A percentile compares a stretch with the other conserved stretches of the same genome.
phyloP scores from a whole-genome alignment of 2,329 filamentous ascomycete species.

The Lasiodiplodia sp. region DNA sequence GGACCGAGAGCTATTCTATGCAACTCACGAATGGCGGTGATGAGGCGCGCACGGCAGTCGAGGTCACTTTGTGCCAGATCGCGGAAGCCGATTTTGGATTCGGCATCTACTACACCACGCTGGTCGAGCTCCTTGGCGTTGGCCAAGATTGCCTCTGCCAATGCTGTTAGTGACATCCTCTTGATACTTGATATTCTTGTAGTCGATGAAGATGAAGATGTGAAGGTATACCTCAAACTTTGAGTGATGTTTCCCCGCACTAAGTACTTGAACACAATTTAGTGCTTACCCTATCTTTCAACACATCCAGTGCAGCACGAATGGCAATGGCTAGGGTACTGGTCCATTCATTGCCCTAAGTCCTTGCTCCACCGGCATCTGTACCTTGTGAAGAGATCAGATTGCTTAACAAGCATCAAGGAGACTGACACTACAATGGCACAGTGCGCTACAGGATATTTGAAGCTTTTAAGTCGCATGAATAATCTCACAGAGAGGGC shows the following conservation, averaged over 20 bases:
- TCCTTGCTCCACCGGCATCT: no score
- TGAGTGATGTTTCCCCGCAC: background rate
- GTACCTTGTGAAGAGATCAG: no score
- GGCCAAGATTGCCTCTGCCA: background rate
- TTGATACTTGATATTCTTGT: background rate
- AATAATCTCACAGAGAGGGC: no score
- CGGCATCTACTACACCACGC: background rate
- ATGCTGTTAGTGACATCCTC: background rate
- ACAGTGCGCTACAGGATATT: no score
- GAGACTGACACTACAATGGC: no score
- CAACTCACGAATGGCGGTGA: conserved; percentile 26
- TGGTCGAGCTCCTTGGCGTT: background rate
- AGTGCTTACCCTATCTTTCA: background rate
- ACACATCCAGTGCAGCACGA: no score
- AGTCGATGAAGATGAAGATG: background rate
- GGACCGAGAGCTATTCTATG: conserved; percentile 23
- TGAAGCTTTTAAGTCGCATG: no score
- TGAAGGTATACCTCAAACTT: background rate
- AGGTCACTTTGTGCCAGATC: background rate
- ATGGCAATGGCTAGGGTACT: no score
- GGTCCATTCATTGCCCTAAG: no score
- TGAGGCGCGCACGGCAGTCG: background rate
- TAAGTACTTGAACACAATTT: background rate
- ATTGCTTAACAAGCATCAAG: no score
- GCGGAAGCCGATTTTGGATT: background rate